These are phyloP conservation scores for Alternaria incomplexa DNA, from an alignment of 2,329 filamentous ascomycete genomes.

Conservation along the genomic window DNA sequence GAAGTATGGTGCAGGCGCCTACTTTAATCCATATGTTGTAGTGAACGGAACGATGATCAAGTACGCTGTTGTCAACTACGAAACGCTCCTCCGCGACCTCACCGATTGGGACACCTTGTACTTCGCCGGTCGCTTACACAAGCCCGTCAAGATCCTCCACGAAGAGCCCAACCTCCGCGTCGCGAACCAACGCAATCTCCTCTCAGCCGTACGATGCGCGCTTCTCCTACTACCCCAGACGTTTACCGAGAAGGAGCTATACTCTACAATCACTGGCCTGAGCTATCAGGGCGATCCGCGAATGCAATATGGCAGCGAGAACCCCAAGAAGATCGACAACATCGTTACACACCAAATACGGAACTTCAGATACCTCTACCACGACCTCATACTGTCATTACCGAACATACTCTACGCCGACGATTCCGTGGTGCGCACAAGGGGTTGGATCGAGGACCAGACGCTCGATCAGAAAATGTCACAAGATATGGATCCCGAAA, in stretches of 20 bases:
- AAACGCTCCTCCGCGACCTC: slow-evolving; percentile 85
- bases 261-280: slow-evolving; percentile 87
- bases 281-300: slow-evolving; percentile 97
- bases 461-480: slow-evolving; percentile 68
- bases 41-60: slow-evolving; percentile 97
- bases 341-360: slow-evolving; percentile 91
- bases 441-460: slow-evolving; percentile 67
- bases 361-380: slow-evolving; percentile 91
- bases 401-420: slow-evolving; percentile 85
- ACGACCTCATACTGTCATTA: slow-evolving; percentile 84
- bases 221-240: slow-evolving; percentile 81
- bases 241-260: slow-evolving; percentile 88
- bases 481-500: slow-evolving; percentile 92
- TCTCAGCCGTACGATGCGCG: slow-evolving; percentile 88
- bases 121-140: slow-evolving; percentile 93
- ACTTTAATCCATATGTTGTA: slow-evolving; percentile 95
- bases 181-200: slow-evolving; percentile 93
- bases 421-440: slow-evolving; percentile 59
- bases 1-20: slow-evolving; percentile 87
- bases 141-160: slow-evolving; percentile 95
- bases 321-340: slow-evolving; percentile 89
- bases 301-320: slow-evolving; percentile 88
- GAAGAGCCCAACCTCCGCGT: slow-evolving; percentile 92
- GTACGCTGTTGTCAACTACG: slow-evolving; percentile 94
- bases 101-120: slow-evolving; percentile 94